Evolutionary conservation across 2,329 filamentous ascomycete genomes (phyloP).

Genomic region (Aspergillus calidoustus): DNA sequence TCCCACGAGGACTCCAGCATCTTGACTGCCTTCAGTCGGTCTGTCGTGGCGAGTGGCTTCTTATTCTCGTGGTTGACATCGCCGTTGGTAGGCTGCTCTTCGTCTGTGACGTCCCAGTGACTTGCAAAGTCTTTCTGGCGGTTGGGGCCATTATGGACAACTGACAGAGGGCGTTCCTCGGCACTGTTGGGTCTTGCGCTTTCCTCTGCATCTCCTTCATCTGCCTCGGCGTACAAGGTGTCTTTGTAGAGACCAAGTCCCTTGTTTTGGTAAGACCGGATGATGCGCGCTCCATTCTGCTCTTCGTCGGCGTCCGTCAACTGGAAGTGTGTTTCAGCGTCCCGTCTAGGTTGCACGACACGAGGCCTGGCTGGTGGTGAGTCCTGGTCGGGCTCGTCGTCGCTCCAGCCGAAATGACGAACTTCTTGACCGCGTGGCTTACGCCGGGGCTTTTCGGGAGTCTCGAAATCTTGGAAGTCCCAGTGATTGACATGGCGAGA

Average conservation of each 20-base stretch:
- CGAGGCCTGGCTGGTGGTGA: conserved; percentile 57
- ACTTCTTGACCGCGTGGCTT: conserved; percentile 71
- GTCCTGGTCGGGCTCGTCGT: conserved; percentile 59
- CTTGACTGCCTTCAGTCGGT: conserved; percentile 71
- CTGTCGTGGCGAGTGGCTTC: conserved; percentile 55
- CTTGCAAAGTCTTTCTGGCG: conserved; percentile 76
- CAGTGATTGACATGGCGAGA: conserved; percentile 71
- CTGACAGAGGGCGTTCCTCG: conserved; percentile 58
- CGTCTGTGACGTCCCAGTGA: conserved; percentile 78
- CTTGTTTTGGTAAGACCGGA: conserved; percentile 64
- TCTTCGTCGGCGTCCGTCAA: conserved; percentile 75
- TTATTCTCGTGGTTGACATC: conserved; percentile 47
- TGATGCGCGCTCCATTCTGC: conserved; percentile 44
- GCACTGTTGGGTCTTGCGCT: conserved; percentile 13
- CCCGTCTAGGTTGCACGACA: conserved; percentile 72
- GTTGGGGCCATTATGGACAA: conserved; percentile 73
- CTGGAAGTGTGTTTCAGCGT: conserved; percentile 82
- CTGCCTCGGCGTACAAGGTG: conserved; percentile 68
- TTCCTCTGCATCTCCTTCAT: conserved; percentile 31
- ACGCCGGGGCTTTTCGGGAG: conserved; percentile 73
- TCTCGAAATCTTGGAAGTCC: conserved; percentile 86
- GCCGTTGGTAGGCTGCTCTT: conserved; percentile 30
- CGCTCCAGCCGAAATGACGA: conserved; percentile 76
- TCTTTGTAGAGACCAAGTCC: conserved; percentile 77
- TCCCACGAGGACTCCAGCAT: conserved; percentile 70